Percentiles rank a stretch among this genome's conserved stretches.
Evolutionary conservation across 2,329 filamentous ascomycete species (phyloP).

Genomic region (Pseudopyrenochaeta lycopersici): DNA sequence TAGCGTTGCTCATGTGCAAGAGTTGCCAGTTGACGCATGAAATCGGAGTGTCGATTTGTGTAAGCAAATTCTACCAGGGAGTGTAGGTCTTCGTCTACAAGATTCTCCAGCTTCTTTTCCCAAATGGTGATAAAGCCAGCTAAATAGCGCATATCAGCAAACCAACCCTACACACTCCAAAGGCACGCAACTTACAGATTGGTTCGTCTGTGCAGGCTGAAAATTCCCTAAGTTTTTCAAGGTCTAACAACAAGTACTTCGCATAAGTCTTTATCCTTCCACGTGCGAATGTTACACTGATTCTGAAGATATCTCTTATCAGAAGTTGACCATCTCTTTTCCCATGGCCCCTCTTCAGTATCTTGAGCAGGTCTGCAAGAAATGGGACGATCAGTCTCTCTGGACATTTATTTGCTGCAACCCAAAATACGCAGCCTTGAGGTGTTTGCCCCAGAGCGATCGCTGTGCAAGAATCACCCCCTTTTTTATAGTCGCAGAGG

Average conservation of each 20-base stretch:
- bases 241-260: too few species aligned
- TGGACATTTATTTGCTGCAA: constrained; percentile 15
- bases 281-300: too few species aligned
- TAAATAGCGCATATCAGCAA: background rate
- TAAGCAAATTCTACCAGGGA: constrained; percentile 19
- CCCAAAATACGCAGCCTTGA: constrained; percentile 18
- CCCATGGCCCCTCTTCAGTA: background rate
- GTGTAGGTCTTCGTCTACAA: background rate
- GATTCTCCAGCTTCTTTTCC: too few species aligned
- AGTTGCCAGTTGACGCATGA: constrained; percentile 12
- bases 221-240: too few species aligned
- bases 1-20: constrained; percentile 13
- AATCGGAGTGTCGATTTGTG: constrained; percentile 10
- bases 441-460: constrained; percentile 20
- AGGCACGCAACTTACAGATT: too few species aligned
- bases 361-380: constrained; percentile 10
- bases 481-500: constrained; percentile 21
- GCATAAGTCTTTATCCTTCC: too few species aligned
- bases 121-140: constrained; percentile 3
- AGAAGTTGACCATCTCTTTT: background rate
- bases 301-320: constrained; percentile 1
- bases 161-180: too few species aligned
- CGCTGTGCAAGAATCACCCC: constrained; percentile 12
- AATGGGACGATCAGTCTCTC: constrained; percentile 14
- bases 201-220: too few species aligned